A percentile compares a stretch with the other conserved stretches of the same genome.
Evolutionary conservation across 371 early-diverging fungal genomes (phyloP).

Genomic region (Scutellospora calospora): DNA sequence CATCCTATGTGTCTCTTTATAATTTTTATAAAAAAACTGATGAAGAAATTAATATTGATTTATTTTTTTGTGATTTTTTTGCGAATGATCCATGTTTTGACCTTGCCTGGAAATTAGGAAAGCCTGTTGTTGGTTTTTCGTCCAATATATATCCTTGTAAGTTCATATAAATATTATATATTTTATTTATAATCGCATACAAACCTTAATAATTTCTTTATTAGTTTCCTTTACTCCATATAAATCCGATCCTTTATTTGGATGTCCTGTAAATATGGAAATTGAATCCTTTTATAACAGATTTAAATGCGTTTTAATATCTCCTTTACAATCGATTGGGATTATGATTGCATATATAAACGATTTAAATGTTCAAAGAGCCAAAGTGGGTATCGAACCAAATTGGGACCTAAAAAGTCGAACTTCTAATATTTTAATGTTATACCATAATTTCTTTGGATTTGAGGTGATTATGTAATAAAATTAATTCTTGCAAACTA

Average conservation of each 20-base stretch:
- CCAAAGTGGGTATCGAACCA: neutral
- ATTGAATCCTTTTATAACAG: constrained; percentile 8
- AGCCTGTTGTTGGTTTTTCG: neutral
- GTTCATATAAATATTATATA: neutral
- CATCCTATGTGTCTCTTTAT: neutral
- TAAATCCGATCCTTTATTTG: constrained; percentile 27
- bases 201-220: neutral
- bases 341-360: neutral
- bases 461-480: constrained; percentile 27
- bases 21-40: neutral
- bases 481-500: too few relatives aligned
- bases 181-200: too few relatives aligned
- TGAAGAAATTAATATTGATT: constrained; percentile 14
- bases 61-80: constrained; percentile 28
- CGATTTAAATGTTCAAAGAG: constrained; percentile 8
- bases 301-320: constrained; percentile 19
- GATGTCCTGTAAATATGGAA: constrained; percentile 32
- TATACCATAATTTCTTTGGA: constrained; percentile 37
- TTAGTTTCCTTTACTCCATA: neutral
- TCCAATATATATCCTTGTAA: neutral
- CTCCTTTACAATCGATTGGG: too few relatives aligned
- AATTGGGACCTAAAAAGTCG: neutral
- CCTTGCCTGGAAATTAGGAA: constrained; percentile 31
- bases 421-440: constrained; percentile 10
- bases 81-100: constrained; percentile 13